A percentile compares a stretch with the other conserved stretches of the same genome.
Evolutionary conservation across 1,284 basidiomycete species (phyloP).

Genomic region (Rhodotorula sp.): DNA sequence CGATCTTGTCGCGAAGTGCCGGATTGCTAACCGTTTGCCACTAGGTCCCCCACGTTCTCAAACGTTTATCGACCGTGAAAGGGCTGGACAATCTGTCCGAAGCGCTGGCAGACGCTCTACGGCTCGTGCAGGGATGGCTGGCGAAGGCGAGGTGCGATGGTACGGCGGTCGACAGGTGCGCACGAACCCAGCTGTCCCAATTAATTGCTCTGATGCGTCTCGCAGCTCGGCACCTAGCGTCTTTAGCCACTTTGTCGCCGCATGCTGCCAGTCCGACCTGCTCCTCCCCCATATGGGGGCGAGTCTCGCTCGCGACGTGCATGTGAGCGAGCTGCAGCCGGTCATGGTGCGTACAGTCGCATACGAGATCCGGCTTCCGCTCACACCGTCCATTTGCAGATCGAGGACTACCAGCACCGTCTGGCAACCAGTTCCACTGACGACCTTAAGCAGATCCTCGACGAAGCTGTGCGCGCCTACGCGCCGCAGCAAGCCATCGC

Average conservation of each 20-base stretch:
- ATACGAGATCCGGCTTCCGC: no score
- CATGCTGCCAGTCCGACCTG: slow-evolving; percentile 10
- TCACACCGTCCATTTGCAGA: not conserved
- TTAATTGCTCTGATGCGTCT: no score
- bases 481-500: slow-evolving; percentile 3
- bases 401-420: not conserved
- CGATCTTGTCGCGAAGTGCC: no score
- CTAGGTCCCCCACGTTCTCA: not conserved
- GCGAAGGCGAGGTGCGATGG: not conserved
- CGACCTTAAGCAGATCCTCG: slow-evolving; percentile 1
- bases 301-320: not conserved
- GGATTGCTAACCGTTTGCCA: no score
- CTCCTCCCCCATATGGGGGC: slow-evolving; percentile 8
- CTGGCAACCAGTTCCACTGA: slow-evolving; percentile 1
- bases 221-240: not conserved
- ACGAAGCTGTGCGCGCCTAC: not conserved
- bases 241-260: slow-evolving; percentile 14
- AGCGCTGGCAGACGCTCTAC: not conserved
- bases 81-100: not conserved
- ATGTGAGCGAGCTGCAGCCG: slow-evolving; percentile 1
- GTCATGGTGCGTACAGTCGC: not conserved
- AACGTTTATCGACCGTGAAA: not conserved
- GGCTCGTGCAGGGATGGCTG: not conserved
- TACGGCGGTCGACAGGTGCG: slow-evolving; percentile 20
- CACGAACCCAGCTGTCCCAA: rapidly evolving